Conservation (phyloP, 2,329 filamentous ascomycete genomes). For the Nemania sp. region DNA sequence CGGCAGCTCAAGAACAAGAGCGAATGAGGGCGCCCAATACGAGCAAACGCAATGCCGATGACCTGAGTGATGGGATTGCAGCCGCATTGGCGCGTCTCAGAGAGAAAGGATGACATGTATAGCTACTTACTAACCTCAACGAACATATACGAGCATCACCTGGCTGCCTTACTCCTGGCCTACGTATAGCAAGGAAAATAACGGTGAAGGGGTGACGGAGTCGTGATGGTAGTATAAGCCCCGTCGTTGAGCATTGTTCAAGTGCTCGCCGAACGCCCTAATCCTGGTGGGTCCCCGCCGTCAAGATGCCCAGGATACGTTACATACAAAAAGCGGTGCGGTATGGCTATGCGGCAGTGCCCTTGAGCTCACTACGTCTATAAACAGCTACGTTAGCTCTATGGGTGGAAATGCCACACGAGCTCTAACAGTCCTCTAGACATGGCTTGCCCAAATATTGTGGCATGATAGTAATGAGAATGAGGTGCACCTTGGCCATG, state of each 20-base stretch:
- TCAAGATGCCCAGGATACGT: constrained; percentile 17
- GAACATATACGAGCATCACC: background rate
- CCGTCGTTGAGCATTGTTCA: constrained; percentile 1
- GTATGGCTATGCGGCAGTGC: background rate
- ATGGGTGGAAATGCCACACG: constrained; percentile 17
- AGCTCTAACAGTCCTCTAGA: constrained; percentile 3
- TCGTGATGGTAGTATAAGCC: background rate
- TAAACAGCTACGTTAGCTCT: constrained; percentile 6
- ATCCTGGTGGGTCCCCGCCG: background rate
- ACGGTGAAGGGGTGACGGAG: background rate
- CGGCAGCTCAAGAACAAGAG: constrained; percentile 41
- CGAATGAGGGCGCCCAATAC: constrained; percentile 25
- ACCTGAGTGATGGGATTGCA: constrained; percentile 62
- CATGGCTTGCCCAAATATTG: constrained; percentile 2
- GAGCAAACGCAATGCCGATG: constrained; percentile 42
- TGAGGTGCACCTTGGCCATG: constrained; percentile 3
- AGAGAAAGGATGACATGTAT: constrained; percentile 44
- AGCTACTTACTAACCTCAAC: constrained; percentile 9
- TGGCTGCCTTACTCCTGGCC: background rate
- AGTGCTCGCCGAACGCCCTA: constrained; percentile 6
- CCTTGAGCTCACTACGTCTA: constrained; percentile 8
- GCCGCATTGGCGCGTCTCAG: constrained; percentile 64
- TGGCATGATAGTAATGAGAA: background rate
- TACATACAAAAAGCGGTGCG: constrained; percentile 16
- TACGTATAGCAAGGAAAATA: background rate